Conservation (phyloP, 768 basidiomycete species). For the Fistulinella prunicolor region DNA sequence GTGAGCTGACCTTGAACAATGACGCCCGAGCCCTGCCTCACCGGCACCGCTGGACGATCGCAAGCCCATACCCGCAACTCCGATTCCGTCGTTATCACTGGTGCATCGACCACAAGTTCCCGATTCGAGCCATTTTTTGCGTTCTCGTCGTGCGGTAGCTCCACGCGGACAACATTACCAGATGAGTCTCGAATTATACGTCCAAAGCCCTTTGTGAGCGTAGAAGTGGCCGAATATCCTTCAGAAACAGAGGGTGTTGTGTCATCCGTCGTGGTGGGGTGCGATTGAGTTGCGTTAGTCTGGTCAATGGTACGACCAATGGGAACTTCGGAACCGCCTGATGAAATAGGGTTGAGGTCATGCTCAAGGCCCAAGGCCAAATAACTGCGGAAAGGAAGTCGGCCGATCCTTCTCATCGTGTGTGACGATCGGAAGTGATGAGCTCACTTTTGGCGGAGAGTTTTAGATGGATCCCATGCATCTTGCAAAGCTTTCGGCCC, state of each 20-base stretch:
- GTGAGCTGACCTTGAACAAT: conserved; percentile 35
- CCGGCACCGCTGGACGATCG: conserved; percentile 1
- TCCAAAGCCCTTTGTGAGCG: conserved; percentile 65
- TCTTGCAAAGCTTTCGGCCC: conserved; percentile 80
- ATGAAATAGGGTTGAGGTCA: conserved; percentile 60
- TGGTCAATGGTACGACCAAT: not conserved
- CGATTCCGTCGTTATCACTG: conserved; percentile 8
- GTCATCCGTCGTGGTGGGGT: not conserved
- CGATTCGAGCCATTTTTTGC: conserved; percentile 17
- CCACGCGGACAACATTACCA: conserved; percentile 71
- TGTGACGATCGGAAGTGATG: not conserved
- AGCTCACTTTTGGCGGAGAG: conserved; percentile 87
- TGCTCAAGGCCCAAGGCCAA: conserved; percentile 70
- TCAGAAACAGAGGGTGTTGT: conserved; percentile 1
- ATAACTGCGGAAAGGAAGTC: conserved; percentile 49
- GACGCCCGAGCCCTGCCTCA: not conserved
- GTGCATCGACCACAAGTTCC: conserved; percentile 43
- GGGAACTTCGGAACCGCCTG: conserved; percentile 64
- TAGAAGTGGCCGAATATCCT: conserved; percentile 19
- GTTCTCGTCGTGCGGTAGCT: conserved; percentile 55
- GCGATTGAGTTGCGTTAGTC: not conserved
- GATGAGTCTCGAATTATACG: conserved; percentile 77
- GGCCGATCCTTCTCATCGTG: not conserved
- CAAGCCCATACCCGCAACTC: conserved; percentile 21
- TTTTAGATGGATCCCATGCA: conserved; percentile 85